phyloP scores from a whole-genome alignment of 495 filamentous ascomycete species.

The Hamigera avellanea region DNA sequence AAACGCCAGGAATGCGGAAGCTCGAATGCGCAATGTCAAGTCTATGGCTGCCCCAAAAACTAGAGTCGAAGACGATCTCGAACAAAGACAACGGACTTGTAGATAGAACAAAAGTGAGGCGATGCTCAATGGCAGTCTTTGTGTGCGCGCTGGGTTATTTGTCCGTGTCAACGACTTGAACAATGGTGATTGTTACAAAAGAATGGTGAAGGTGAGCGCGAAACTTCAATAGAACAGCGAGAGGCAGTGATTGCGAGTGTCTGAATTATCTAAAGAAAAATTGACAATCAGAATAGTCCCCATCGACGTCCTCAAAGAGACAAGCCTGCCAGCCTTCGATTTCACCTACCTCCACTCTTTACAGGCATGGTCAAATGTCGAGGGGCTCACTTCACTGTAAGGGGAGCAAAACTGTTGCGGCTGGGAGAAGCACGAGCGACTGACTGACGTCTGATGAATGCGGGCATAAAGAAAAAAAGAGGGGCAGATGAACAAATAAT shows the following conservation, averaged over 20 bases:
- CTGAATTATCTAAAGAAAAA: too few relatives aligned
- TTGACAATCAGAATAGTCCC: too few relatives aligned
- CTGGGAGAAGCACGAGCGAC: neutral
- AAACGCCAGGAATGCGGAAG: neutral
- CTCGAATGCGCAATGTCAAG: neutral
- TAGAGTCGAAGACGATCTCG: too few relatives aligned
- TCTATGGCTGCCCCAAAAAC: neutral
- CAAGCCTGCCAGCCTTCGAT: slow-evolving; percentile 2
- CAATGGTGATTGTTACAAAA: too few relatives aligned
- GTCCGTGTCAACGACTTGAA: too few relatives aligned
- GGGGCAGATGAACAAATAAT: neutral
- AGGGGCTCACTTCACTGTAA: slow-evolving; percentile 6
- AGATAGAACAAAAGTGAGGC: too few relatives aligned
- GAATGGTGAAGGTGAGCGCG: too few relatives aligned
- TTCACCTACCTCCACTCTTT: slow-evolving; percentile 6
- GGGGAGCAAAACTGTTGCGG: slow-evolving; percentile 2
- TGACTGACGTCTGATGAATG: slow-evolving; percentile 1
- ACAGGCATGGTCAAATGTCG: slow-evolving; percentile 7
- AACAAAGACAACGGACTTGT: too few relatives aligned
- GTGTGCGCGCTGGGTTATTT: too few relatives aligned
- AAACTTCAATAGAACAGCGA: too few relatives aligned
- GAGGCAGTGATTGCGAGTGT: too few relatives aligned
- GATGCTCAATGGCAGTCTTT: too few relatives aligned
- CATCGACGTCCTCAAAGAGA: slow-evolving; percentile 2
- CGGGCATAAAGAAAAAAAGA: neutral